Base-by-base conservation (phyloP, 2,329 filamentous ascomycete genomes). In the Calycina herbarum region DNA sequence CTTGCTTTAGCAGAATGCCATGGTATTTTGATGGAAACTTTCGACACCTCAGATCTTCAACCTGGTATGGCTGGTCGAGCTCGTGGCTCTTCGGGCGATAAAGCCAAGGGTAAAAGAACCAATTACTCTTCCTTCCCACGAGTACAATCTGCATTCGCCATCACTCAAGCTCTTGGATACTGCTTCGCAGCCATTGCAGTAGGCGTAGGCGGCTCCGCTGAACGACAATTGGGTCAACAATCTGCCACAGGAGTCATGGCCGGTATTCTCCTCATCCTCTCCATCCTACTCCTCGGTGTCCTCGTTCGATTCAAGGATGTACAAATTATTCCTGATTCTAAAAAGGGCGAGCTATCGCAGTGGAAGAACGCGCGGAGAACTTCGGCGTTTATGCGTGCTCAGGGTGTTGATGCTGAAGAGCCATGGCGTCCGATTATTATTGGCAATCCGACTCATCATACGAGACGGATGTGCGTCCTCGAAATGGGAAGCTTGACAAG, bases 91-190 rank as follows among this genome's bases (percentile, higher is more conserved):
- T 82, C 82, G 56, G 79, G 80, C 57, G 72, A 84, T 64, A 81
- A 79, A 33, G 73, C 81, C 71, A 63, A 73, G 5, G 66, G 69
- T 6, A 81, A 84, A 58, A 78, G 85, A 42, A 92, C 86, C 11
- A 92, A 91, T 73, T 93, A 92, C 78, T 91, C 90, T 0, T 89
- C 87, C 0, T 93, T 91, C 69, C 91, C 91, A 6, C 85, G 91
- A 48, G 87, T 93, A 8, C 86, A 83, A 20, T 89, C 90, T 6
- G 91, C 87, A 0, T 88, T 92, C 73, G 90, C 90, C 33, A 81
- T 87, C 8, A 85, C 86, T n/a, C 90, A 94, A 73, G 83, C 84
- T 1, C 76, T 93, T 40, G 88, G 86, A 1, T 93, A 92, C 75
- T 75, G 90, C 27, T 81, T 92, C 59, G 89, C 90, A 0, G 90